Evolutionary conservation across 177 flowering plant genomes (phyloP).

Genomic region (Vitis hybrid): DNA sequence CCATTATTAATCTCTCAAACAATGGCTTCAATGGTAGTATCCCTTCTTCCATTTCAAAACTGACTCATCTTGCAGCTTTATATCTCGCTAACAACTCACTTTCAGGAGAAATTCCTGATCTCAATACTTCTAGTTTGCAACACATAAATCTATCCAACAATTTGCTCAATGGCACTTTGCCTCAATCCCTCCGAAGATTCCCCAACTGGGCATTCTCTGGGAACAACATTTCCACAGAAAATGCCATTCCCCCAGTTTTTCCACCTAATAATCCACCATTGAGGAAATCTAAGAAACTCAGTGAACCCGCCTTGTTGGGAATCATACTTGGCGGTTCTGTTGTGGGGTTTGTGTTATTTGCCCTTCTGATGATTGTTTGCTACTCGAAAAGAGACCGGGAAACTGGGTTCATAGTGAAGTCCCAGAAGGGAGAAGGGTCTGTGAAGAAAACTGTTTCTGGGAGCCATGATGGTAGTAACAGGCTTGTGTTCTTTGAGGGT

Average conservation of each 20-base stretch:
- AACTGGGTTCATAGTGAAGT: constrained; percentile 8
- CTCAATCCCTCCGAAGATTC: constrained; percentile 47
- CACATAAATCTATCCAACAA: constrained; percentile 45
- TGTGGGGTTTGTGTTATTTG: constrained; percentile 31
- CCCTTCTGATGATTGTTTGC: constrained; percentile 29
- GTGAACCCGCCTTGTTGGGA: constrained; percentile 39
- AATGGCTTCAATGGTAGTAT: constrained; percentile 58
- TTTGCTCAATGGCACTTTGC: constrained; percentile 44
- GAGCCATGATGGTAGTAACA: constrained; percentile 29
- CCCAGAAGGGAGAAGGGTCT: constrained; percentile 30
- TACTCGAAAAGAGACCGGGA: constrained; percentile 17
- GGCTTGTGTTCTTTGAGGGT: constrained; percentile 55
- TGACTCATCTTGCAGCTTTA: constrained; percentile 43
- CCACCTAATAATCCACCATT: constrained; percentile 22
- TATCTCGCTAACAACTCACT: constrained; percentile 51
- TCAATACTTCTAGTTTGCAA: constrained; percentile 34
- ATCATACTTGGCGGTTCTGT: constrained; percentile 36
- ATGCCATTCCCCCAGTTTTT: constrained; percentile 24
- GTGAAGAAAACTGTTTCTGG: constrained; percentile 24
- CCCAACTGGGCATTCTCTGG: constrained; percentile 48
- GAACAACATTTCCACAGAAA: constrained; percentile 30
- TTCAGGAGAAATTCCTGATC: constrained; percentile 54
- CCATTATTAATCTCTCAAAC: constrained; percentile 44
- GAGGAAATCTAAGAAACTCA: constrained; percentile 23
- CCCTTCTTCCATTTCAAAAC: constrained; percentile 46